These are phyloP conservation scores for Candida patagonica DNA, from an alignment of 805 yeast species.

Conservation along the genomic window DNA sequence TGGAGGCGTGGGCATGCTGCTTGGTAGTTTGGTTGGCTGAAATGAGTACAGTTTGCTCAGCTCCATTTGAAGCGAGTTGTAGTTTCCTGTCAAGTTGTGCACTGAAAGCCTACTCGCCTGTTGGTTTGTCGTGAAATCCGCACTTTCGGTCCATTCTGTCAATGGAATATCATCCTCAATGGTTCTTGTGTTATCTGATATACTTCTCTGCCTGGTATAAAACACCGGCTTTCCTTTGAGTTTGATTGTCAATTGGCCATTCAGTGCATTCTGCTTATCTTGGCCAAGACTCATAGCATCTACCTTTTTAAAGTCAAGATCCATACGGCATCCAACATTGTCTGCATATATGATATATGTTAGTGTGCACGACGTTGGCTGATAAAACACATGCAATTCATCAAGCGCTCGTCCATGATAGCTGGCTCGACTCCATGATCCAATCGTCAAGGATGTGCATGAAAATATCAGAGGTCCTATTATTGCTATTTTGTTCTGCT, in stretches of 20 bases:
- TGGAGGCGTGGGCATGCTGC: conserved; percentile 9
- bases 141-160: conserved; percentile 11
- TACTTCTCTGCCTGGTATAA: too few species aligned
- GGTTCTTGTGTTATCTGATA: too few species aligned
- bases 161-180: conserved; percentile 1
- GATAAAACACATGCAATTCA: conserved; percentile 12
- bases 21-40: conserved; percentile 15
- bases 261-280: conserved; percentile 5
- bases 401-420: conserved; percentile 5
- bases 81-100: conserved; percentile 14
- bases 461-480: conserved; percentile 5
- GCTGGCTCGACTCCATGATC: conserved; percentile 8
- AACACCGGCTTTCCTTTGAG: conserved; percentile 12
- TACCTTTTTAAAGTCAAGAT: conserved; percentile 9
- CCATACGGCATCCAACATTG: conserved; percentile 9
- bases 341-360: conserved; percentile 10
- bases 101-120: conserved; percentile 9
- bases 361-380: conserved; percentile 11
- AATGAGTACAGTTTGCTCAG: conserved; percentile 12
- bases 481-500: background rate
- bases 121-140: conserved; percentile 13
- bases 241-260: conserved; percentile 12
- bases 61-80: conserved; percentile 9
- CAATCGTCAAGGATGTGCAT: conserved; percentile 7
- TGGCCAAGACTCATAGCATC: conserved; percentile 4